phyloP scores from a whole-genome alignment of 176 grass and related monocot species.

The Aegilops bicornis region DNA sequence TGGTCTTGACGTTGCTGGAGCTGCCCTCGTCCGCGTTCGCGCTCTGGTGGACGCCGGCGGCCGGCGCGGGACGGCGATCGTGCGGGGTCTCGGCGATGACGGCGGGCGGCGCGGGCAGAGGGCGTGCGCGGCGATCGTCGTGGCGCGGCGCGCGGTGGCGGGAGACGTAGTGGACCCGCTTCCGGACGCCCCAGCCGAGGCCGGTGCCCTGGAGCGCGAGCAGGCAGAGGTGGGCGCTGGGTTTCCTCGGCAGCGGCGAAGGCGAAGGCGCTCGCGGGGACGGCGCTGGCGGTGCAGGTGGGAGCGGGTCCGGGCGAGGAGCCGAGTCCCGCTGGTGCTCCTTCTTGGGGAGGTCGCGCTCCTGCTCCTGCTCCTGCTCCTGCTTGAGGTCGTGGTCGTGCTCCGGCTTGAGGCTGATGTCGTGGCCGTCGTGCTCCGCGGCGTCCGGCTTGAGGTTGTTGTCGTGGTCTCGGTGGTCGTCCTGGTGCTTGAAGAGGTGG shows the following conservation, averaged over 20 bases:
- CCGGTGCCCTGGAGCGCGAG: conserved; percentile 35
- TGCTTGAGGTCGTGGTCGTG: too few relatives aligned
- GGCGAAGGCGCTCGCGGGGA: background rate
- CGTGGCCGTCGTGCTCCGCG: too few relatives aligned
- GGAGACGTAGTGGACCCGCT: conserved; percentile 42
- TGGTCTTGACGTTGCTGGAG: background rate
- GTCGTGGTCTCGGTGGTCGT: too few relatives aligned
- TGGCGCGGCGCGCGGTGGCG: background rate
- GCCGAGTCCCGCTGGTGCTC: too few relatives aligned
- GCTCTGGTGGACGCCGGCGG: background rate
- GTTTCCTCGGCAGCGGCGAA: background rate
- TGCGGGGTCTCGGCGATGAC: background rate
- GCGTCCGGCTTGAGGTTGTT: too few relatives aligned
- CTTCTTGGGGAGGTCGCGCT: too few relatives aligned
- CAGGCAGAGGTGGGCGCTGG: background rate
- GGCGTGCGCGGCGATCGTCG: background rate
- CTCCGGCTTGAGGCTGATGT: too few relatives aligned
- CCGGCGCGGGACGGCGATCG: too few relatives aligned
- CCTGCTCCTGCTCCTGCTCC: too few relatives aligned
- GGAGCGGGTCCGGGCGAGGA: background rate
- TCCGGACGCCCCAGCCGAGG: conserved; percentile 52
- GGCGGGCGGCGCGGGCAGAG: background rate
- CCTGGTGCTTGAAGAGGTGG: background rate
- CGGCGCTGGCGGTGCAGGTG: background rate
- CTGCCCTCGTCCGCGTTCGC: background rate